Conservation (phyloP, 306 rosid genomes). For the Oemleria cerasiformis region DNA sequence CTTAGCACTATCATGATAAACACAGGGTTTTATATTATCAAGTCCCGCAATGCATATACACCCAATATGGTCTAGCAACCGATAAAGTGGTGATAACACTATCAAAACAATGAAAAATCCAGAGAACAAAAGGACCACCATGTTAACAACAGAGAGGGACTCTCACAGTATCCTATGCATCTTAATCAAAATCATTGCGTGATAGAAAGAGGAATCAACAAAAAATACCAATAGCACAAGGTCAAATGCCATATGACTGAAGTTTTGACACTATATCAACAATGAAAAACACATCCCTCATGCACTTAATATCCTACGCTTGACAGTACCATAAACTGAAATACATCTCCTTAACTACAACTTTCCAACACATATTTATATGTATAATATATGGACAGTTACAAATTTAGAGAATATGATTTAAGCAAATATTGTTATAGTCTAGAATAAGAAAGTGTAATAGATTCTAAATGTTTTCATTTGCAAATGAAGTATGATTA, state of each 20-base stretch:
- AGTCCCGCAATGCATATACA: not conserved
- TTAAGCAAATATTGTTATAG: not conserved
- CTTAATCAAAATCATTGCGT: not conserved
- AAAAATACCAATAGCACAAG: not conserved
- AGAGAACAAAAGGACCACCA: not conserved
- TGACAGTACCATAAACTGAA: not conserved
- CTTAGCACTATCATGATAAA: slow-evolving; percentile 1
- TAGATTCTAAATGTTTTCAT: too few relatives aligned
- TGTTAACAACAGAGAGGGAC: not conserved
- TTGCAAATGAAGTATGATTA: too few relatives aligned
- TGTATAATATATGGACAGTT: too few relatives aligned
- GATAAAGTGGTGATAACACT: not conserved
- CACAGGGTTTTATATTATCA: not conserved
- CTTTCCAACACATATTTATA: not conserved
- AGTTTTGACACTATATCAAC: not conserved
- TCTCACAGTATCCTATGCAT: not conserved
- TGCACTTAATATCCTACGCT: not conserved
- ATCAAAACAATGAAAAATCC: not conserved
- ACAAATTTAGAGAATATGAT: too few relatives aligned
- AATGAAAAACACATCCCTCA: slow-evolving; percentile 1
- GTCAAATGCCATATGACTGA: slow-evolving; percentile 13
- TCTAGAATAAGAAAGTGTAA: not conserved
- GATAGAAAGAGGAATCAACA: not conserved
- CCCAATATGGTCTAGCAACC: slow-evolving; percentile 6
- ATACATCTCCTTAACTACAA: not conserved